A percentile compares a stretch with the other conserved stretches of the same genome.
Evolutionary conservation across 202 grass and related monocot genomes (phyloP).

Genomic region (Schoenoplectus tabernaemontani): DNA sequence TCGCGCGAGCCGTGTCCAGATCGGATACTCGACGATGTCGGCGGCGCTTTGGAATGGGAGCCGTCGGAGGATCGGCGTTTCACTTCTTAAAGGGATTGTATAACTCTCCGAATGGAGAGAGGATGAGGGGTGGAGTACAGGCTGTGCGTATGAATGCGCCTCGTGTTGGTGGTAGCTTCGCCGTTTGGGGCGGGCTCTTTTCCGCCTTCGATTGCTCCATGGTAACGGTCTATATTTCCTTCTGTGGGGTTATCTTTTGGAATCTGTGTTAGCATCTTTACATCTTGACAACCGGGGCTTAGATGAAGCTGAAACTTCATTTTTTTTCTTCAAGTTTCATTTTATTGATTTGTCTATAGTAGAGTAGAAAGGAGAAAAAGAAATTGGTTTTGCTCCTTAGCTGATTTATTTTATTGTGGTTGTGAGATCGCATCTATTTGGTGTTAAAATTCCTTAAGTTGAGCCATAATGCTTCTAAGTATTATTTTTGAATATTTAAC

Average conservation of each 20-base stretch:
- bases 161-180: slow-evolving; percentile 82
- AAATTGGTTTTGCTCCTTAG: not conserved
- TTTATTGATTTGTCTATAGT: not conserved
- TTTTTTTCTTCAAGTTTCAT: not conserved
- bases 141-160: slow-evolving; percentile 85
- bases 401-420: not conserved
- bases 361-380: not conserved
- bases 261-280: not conserved
- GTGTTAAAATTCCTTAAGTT: too few species aligned
- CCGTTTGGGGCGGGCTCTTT: slow-evolving; percentile 97
- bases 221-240: slow-evolving; percentile 35
- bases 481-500: not conserved
- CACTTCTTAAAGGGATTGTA: slow-evolving; percentile 86
- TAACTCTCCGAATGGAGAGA: slow-evolving; percentile 88
- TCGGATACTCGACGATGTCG: slow-evolving; percentile 92
- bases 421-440: not conserved
- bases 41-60: slow-evolving; percentile 92
- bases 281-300: not conserved
- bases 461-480: not conserved
- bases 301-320: not conserved
- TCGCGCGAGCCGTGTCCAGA: slow-evolving; percentile 93
- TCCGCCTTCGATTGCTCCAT: slow-evolving; percentile 98
- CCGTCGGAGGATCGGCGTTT: slow-evolving; percentile 74
- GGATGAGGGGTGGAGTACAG: slow-evolving; percentile 59
- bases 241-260: not conserved